Evolutionary conservation across 345 rosid species (phyloP), one percentile per base, ranked within the genome.

Genomic region (Gossypium sturtianum): DNA sequence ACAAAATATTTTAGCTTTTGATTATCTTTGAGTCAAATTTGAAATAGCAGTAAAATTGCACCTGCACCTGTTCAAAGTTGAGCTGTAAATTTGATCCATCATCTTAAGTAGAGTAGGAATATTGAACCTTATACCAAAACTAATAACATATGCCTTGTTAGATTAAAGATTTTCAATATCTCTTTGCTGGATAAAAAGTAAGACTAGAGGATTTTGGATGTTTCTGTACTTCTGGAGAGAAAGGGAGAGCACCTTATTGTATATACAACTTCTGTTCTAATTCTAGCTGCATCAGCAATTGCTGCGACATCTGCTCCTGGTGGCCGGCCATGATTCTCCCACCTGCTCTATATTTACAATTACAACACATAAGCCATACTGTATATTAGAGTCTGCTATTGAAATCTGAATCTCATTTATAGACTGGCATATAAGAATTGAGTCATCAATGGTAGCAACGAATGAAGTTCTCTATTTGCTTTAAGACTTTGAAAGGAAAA

Each of bases 241-340:
- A 76, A 72, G 69, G 60, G 65, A 57, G 25, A 47, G 38, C 70
- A 88, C 94, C 94, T 88, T 80, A 90, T 83, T 62, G 83, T 87
- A 74, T 79, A 88, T 63, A 88, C 79, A 4, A 82, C 83, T 66
- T 85, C 86, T n/a, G 87, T 61, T 83, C 85, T 86, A 65, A 87
- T 61, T 54, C 75, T 34, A 29, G 83, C 86, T 41, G 85, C 86
- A 70, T 83, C 87, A 54, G 86, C 90, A 70, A 90, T 85, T 75
- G 80, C 86, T 44, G 87, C 89, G 63, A 88, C 94, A 71, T 86
- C 75, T 71, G 88, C 94, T 44, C 88, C 88, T 1, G 91, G 89
- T 45, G 92, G 94, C 38, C 75, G 83, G 57, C 92, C 88, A 65
- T 88, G 92, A 77, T 84, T 81, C 71, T 83, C 75, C 94, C 92